Evolutionary conservation across 305 asterid species (phyloP).

Genomic region (Fraxinus platypoda): DNA sequence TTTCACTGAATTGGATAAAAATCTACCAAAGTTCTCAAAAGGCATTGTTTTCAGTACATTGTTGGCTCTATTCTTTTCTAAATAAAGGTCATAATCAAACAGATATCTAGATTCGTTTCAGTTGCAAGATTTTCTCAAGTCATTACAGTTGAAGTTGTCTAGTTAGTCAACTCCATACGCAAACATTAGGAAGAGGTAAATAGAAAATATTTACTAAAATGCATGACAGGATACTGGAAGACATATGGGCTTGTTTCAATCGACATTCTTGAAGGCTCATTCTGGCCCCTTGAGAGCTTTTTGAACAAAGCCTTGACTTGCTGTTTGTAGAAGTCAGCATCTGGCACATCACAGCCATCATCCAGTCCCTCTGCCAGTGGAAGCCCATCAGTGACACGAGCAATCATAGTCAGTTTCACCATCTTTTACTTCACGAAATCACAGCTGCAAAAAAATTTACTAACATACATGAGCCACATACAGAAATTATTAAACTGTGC

Average conservation of each 20-base stretch:
- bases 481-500: not conserved
- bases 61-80: not conserved
- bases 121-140: slow-evolving; percentile 7
- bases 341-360: slow-evolving; percentile 87
- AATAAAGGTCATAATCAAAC: not conserved
- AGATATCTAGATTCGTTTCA: not conserved
- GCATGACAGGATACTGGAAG: slow-evolving; percentile 71
- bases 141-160: not conserved
- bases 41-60: slow-evolving; percentile 4
- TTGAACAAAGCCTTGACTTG: slow-evolving; percentile 85
- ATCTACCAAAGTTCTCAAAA: not conserved
- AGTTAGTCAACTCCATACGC: slow-evolving; percentile 6
- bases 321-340: slow-evolving; percentile 78
- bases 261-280: slow-evolving; percentile 93
- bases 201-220: slow-evolving; percentile 4
- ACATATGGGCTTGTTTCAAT: slow-evolving; percentile 85
- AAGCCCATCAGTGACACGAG: slow-evolving; percentile 95
- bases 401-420: slow-evolving; percentile 93
- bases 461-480: not conserved
- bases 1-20: not conserved
- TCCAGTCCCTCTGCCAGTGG: slow-evolving; percentile 87
- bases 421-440: slow-evolving; percentile 46
- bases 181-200: not conserved
- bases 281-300: slow-evolving; percentile 83
- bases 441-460: slow-evolving; percentile 31